phyloP scores from a whole-genome alignment of 2,329 filamentous ascomycete genomes.

The Bertia moriformis region DNA sequence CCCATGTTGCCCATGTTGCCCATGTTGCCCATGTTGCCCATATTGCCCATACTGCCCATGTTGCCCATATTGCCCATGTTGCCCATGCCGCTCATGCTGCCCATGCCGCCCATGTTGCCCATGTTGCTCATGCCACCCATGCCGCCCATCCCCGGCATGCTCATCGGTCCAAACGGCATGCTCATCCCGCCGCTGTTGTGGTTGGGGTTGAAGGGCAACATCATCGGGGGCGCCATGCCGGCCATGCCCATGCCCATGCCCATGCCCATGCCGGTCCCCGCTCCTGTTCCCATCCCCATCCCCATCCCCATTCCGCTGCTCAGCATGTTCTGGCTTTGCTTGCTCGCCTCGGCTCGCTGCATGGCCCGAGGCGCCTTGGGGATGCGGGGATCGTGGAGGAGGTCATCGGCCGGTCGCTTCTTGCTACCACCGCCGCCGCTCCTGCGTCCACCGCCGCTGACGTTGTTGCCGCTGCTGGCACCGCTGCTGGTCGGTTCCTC shows the following conservation, averaged over 20 bases:
- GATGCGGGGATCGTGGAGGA: slow-evolving; percentile 47
- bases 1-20: no score
- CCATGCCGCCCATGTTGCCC: slow-evolving; percentile 17
- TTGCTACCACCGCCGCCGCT: slow-evolving; percentile 26
- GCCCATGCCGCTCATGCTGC: slow-evolving; percentile 7
- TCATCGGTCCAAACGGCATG: slow-evolving; percentile 23
- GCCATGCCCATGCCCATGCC: slow-evolving; percentile 2
- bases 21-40: no score
- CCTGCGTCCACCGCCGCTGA: slow-evolving; percentile 10
- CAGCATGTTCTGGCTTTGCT: slow-evolving; percentile 22
- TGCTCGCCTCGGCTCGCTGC: slow-evolving; percentile 33
- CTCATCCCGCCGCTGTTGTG: no score
- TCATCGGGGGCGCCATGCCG: slow-evolving; percentile 8
- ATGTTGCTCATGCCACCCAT: slow-evolving; percentile 12
- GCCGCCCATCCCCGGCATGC: slow-evolving; percentile 16
- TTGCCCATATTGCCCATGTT: slow-evolving; percentile 9
- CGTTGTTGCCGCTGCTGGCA: slow-evolving; percentile 13
- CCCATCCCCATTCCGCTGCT: not conserved
- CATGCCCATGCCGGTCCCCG: not conserved
- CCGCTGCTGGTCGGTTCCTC: slow-evolving; percentile 11
- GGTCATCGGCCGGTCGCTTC: slow-evolving; percentile 72
- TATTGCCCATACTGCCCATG: no score
- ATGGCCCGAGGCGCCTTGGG: slow-evolving; percentile 54
- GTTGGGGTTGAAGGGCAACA: slow-evolving; percentile 8
- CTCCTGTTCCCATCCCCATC: not conserved